These are phyloP conservation scores for Bretschneidera sinensis DNA, from an alignment of 345 rosid species.

Conservation along the genomic window DNA sequence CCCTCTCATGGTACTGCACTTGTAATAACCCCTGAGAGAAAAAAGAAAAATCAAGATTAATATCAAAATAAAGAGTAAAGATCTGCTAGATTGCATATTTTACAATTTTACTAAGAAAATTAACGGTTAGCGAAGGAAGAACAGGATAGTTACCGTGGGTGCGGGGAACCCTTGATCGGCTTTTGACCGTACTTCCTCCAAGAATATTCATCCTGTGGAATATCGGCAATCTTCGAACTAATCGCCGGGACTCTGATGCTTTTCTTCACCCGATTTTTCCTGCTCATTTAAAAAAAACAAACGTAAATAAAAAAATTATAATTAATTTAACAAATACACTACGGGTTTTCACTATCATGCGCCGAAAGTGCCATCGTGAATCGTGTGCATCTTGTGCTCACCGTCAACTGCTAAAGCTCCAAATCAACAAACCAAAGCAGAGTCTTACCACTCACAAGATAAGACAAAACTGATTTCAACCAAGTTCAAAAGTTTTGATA, in stretches of 20 bases:
- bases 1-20: constrained; percentile 78
- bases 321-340: not conserved
- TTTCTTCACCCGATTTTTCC: constrained; percentile 75
- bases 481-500: not conserved
- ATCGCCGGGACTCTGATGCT: constrained; percentile 77
- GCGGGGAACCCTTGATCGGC: constrained; percentile 95
- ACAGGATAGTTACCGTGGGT: constrained; percentile 62
- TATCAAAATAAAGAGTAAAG: too few species aligned
- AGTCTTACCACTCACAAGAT: not conserved
- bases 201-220: constrained; percentile 83
- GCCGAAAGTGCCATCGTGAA: not conserved
- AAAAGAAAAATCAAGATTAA: constrained; percentile 3
- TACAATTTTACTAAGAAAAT: not conserved
- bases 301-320: not conserved
- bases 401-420: not conserved
- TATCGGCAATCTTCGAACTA: constrained; percentile 85
- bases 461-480: constrained; percentile 9
- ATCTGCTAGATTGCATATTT: too few species aligned
- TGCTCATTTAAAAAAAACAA: constrained; percentile 16
- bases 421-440: not conserved
- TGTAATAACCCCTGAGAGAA: constrained; percentile 72
- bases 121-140: constrained; percentile 10
- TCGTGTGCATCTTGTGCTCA: not conserved
- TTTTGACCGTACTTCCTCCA: constrained; percentile 99
- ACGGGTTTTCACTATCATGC: constrained; percentile 2